Evolutionary conservation across 495 filamentous ascomycete species (phyloP).

Genomic region (Penicillium waksmanii): DNA sequence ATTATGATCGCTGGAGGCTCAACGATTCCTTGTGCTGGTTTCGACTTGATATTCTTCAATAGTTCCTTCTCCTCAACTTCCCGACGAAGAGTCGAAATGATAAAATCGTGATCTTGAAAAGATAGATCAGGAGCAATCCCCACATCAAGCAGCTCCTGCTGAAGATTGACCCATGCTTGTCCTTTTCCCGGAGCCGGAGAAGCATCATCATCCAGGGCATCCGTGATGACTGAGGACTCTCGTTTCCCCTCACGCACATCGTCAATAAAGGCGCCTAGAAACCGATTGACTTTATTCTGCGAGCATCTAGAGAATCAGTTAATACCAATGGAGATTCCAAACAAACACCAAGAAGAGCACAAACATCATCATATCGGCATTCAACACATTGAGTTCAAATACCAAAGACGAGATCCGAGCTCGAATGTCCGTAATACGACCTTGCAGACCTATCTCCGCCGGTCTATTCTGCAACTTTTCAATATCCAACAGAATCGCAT

Average conservation of each 20-base stretch:
- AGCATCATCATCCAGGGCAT: slow-evolving; percentile 6
- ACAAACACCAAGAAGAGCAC: slow-evolving; percentile 1
- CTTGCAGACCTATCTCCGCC: slow-evolving; percentile 4
- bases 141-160: slow-evolving; percentile 10
- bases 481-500: slow-evolving; percentile 16
- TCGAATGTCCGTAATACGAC: slow-evolving; percentile 19
- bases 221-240: slow-evolving; percentile 5
- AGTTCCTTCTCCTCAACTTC: slow-evolving; percentile 15
- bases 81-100: slow-evolving; percentile 15
- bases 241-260: slow-evolving; percentile 14
- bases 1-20: not conserved
- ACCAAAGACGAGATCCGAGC: slow-evolving; percentile 16
- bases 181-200: slow-evolving; percentile 7
- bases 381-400: slow-evolving; percentile 24
- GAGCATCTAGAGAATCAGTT: slow-evolving; percentile 16
- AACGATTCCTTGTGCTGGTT: not conserved
- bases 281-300: slow-evolving; percentile 18
- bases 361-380: slow-evolving; percentile 27
- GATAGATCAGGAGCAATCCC: slow-evolving; percentile 18
- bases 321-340: not conserved
- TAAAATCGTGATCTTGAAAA: slow-evolving; percentile 17
- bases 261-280: slow-evolving; percentile 11
- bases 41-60: slow-evolving; percentile 2
- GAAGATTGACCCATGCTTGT: slow-evolving; percentile 19
- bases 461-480: slow-evolving; percentile 12